These are phyloP conservation scores for Kodamaea ohmeri DNA, from an alignment of 1,139 yeast species.

Conservation along the genomic window DNA sequence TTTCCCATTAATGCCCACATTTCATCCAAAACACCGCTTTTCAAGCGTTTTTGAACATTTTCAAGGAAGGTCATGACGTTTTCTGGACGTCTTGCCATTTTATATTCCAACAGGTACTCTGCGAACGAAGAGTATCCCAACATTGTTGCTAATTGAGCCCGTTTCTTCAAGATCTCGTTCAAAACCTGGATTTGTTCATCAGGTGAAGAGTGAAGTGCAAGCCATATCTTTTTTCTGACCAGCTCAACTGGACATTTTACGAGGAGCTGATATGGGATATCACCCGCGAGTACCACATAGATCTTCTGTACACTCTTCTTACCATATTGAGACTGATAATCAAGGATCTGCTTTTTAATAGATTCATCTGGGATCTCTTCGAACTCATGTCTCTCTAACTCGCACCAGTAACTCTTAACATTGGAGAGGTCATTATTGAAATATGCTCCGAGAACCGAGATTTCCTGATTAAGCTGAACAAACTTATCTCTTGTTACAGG, in stretches of 20 bases:
- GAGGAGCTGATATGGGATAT: constrained; percentile 63
- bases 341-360: constrained; percentile 28
- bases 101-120: constrained; percentile 79
- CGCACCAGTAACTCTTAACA: constrained; percentile 39
- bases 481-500: constrained; percentile 64
- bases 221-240: constrained; percentile 71
- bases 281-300: constrained; percentile 67
- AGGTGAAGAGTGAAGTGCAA: constrained; percentile 60
- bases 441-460: constrained; percentile 78
- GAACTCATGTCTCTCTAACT: constrained; percentile 31
- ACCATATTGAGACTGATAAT: constrained; percentile 24
- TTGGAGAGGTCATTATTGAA: constrained; percentile 60
- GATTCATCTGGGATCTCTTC: constrained; percentile 23
- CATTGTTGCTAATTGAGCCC: constrained; percentile 72
- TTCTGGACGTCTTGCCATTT: constrained; percentile 83
- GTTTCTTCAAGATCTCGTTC: constrained; percentile 56
- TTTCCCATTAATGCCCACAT: neutral
- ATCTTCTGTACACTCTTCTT: constrained; percentile 19
- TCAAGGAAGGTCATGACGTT: constrained; percentile 69
- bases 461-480: constrained; percentile 75
- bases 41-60: constrained; percentile 47
- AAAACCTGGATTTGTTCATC: constrained; percentile 59
- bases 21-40: constrained; percentile 5
- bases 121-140: constrained; percentile 73
- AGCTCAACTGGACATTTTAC: constrained; percentile 55